Evolutionary conservation across 352 stramenopile species (phyloP).

Genomic region (Phytophthora pinifolia): DNA sequence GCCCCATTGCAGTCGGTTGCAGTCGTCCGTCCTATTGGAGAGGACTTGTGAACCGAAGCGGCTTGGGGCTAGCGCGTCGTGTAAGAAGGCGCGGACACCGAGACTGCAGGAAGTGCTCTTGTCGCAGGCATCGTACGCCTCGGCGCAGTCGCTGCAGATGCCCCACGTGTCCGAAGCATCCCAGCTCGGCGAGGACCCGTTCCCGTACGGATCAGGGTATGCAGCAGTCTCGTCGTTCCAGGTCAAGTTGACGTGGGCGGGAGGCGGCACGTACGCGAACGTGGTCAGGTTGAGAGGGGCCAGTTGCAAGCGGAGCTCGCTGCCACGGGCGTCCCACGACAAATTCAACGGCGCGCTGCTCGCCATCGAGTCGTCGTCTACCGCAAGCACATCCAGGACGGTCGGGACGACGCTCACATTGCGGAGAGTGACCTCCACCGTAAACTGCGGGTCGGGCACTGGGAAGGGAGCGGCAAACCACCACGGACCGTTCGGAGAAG

Average conservation of each 20-base stretch:
- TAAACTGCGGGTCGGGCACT: conserved; percentile 29
- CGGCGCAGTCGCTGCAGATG: conserved; percentile 25
- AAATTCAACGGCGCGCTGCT: conserved; percentile 1
- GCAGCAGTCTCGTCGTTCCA: conserved; percentile 31
- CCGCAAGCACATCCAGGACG: conserved; percentile 9
- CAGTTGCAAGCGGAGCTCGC: conserved; percentile 18
- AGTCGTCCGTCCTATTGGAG: neutral
- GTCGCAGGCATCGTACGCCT: conserved; percentile 22
- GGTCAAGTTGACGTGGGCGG: conserved; percentile 29
- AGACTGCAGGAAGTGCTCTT: conserved; percentile 38
- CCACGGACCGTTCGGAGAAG: conserved; percentile 5
- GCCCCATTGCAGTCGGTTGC: conserved; percentile 1
- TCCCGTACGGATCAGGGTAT: conserved; percentile 15
- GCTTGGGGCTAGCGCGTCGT: conserved; percentile 17
- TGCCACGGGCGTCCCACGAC: conserved; percentile 5
- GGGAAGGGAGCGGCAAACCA: conserved; percentile 12
- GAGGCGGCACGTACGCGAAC: conserved; percentile 46
- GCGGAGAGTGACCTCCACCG: conserved; percentile 33
- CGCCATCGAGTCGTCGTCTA: conserved; percentile 4
- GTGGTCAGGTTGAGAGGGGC: conserved; percentile 34
- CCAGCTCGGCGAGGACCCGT: conserved; percentile 4
- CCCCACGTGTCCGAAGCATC: conserved; percentile 1
- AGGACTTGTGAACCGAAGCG: conserved; percentile 2
- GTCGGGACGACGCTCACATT: conserved; percentile 36
- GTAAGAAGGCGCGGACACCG: conserved; percentile 37